Evolutionary conservation across 2,329 filamentous ascomycete species (phyloP).

Genomic region (Diaporthe eres): DNA sequence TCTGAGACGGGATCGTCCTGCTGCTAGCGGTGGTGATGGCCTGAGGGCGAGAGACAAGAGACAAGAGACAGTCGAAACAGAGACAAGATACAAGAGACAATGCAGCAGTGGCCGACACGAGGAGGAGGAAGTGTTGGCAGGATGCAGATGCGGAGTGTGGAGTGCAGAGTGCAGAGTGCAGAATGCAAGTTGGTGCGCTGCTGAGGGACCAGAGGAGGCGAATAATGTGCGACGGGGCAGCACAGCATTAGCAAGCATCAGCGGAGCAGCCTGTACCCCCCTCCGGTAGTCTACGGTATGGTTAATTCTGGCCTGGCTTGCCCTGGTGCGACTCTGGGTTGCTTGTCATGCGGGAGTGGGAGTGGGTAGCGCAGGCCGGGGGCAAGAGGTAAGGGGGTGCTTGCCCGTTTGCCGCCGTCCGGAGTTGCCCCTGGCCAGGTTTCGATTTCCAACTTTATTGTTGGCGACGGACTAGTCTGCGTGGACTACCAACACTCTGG

Average conservation of each 20-base stretch:
- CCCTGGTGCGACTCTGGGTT: slow-evolving; percentile 24
- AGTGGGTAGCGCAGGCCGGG: slow-evolving; percentile 1
- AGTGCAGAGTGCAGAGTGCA: slow-evolving; percentile 19
- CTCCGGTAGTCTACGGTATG: neutral
- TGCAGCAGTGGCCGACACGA: neutral
- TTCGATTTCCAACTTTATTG: slow-evolving; percentile 35
- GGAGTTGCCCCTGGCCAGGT: slow-evolving; percentile 29
- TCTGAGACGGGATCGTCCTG: slow-evolving; percentile 28
- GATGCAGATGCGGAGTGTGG: neutral
- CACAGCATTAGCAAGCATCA: slow-evolving; percentile 3
- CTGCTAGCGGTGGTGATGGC: slow-evolving; percentile 20
- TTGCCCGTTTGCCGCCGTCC: slow-evolving; percentile 18
- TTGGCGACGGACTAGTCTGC: slow-evolving; percentile 4
- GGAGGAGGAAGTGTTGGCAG: slow-evolving; percentile 15
- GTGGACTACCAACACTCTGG: neutral
- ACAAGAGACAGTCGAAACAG: neutral
- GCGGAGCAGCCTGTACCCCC: neutral
- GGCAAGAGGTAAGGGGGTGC: neutral
- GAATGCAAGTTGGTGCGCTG: slow-evolving; percentile 14
- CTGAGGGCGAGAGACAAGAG: slow-evolving; percentile 1
- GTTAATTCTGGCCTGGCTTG: neutral
- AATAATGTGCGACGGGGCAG: slow-evolving; percentile 20
- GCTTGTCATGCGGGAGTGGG: slow-evolving; percentile 28
- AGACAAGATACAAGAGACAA: neutral
- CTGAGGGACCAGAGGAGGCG: slow-evolving; percentile 3